phyloP scores from a whole-genome alignment of 306 rosid species.

The Malus asiatica region DNA sequence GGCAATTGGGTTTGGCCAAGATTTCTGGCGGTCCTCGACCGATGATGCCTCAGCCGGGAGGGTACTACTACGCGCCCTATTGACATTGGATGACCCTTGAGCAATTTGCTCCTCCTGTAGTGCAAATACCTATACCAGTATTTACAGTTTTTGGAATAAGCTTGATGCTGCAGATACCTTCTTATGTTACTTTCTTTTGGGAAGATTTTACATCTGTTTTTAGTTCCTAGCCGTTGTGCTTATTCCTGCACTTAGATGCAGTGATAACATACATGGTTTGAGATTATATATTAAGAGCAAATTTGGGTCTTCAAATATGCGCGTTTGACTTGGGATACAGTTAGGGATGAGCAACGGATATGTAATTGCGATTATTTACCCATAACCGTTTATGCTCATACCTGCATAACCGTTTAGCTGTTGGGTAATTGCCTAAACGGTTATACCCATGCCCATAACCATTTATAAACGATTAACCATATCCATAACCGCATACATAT shows the following conservation, averaged over 20 bases:
- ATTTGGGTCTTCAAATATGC: background rate
- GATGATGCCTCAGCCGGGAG: constrained; percentile 58
- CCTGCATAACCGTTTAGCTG: no score
- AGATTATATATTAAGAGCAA: background rate
- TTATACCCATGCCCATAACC: no score
- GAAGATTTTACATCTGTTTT: background rate
- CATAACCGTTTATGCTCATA: no score
- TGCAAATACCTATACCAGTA: no score
- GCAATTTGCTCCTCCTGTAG: no score
- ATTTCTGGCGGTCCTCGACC: constrained; percentile 46
- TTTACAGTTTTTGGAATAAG: background rate
- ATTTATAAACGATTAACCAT: no score
- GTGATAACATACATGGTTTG: background rate
- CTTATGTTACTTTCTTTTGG: background rate
- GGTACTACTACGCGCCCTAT: constrained; percentile 46
- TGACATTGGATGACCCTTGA: background rate
- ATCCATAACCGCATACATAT: no score
- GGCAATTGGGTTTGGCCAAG: constrained; percentile 51
- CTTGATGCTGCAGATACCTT: background rate
- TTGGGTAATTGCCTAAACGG: no score
- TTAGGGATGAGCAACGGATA: no score
- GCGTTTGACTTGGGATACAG: no score
- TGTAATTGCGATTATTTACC: no score
- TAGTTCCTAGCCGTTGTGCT: background rate
- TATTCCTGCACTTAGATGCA: background rate